Conservation (phyloP, 306 rosid species). For the Bauhinia variegata region DNA sequence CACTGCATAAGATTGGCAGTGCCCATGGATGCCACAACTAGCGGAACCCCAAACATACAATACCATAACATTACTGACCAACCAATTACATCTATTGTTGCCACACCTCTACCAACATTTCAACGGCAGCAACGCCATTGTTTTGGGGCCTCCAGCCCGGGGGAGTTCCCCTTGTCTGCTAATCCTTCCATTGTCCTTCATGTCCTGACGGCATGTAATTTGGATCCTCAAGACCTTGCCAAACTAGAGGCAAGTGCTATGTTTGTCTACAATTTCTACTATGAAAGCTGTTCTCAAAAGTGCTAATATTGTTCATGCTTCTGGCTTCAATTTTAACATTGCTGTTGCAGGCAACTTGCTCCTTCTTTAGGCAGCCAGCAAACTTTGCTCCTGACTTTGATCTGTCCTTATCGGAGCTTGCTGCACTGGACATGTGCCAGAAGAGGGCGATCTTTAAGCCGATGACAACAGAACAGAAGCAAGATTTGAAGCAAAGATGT, state of each 20-base stretch:
- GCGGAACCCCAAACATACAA: conserved; percentile 85
- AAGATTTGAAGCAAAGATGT: conserved; percentile 74
- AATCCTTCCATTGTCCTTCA: conserved; percentile 92
- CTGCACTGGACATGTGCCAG: conserved; percentile 89
- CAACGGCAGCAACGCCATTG: conserved; percentile 85
- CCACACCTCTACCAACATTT: conserved; percentile 60
- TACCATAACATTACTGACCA: conserved; percentile 89
- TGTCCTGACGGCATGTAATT: conserved; percentile 79
- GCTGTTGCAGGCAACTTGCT: conserved; percentile 90
- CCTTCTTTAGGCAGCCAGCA: conserved; percentile 89
- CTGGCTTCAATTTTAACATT: conserved; percentile 49
- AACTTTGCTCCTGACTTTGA: conserved; percentile 76
- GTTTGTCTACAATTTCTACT: conserved; percentile 27
- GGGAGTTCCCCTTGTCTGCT: conserved; percentile 95
- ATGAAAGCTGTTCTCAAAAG: conserved; percentile 13
- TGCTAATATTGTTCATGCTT: conserved; percentile 42
- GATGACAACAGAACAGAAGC: conserved; percentile 68
- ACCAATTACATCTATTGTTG: conserved; percentile 67
- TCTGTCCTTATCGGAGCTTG: conserved; percentile 82
- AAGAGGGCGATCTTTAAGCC: conserved; percentile 91
- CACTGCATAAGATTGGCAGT: conserved; percentile 81
- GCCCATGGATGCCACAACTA: conserved; percentile 98
- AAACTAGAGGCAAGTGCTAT: conserved; percentile 85
- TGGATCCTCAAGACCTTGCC: conserved; percentile 95
- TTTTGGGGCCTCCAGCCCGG: conserved; percentile 77